Percentiles rank a stretch among this genome's conserved stretches.
Evolutionary conservation across 805 yeast species (phyloP).

Genomic region (Candida berthetii): DNA sequence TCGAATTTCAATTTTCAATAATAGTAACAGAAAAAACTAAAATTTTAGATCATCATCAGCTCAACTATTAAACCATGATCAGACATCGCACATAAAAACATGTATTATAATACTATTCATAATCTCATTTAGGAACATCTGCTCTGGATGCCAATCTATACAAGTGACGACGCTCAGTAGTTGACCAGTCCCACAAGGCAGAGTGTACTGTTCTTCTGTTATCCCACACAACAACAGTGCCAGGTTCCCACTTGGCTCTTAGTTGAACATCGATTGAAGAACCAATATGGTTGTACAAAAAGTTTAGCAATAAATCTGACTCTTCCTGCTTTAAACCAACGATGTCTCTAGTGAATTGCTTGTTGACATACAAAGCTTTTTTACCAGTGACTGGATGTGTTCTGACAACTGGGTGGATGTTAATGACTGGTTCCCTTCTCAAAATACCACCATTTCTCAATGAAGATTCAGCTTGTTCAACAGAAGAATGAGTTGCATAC

Average conservation of each 20-base stretch:
- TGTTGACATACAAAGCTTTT: slow-evolving; percentile 1
- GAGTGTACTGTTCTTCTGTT: slow-evolving; percentile 36
- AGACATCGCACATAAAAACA: no score
- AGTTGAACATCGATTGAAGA: slow-evolving; percentile 11
- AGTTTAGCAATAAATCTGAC: not conserved
- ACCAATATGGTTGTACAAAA: not conserved
- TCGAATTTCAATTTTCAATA: no score
- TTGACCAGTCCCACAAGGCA: slow-evolving; percentile 47
- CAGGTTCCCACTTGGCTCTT: slow-evolving; percentile 15
- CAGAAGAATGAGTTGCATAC: slow-evolving; percentile 8
- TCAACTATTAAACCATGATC: no score
- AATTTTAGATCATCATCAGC: no score
- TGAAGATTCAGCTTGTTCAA: slow-evolving; percentile 44
- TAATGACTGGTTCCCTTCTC: slow-evolving; percentile 37
- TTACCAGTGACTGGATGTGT: not conserved
- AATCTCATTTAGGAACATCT: slow-evolving; percentile 49
- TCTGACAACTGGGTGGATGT: slow-evolving; percentile 6
- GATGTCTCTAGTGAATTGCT: not conserved
- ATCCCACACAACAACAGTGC: slow-evolving; percentile 19
- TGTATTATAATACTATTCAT: no score
- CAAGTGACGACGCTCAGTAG: slow-evolving; percentile 31
- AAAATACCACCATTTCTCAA: slow-evolving; percentile 35
- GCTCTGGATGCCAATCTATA: slow-evolving; percentile 32
- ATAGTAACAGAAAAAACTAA: no score
- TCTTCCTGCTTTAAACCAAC: slow-evolving; percentile 1